A percentile compares a stretch with the other conserved stretches of the same genome.
These are phyloP conservation scores for Oryza officinalis DNA, from an alignment of 176 grass and related monocot species.

Conservation along the genomic window DNA sequence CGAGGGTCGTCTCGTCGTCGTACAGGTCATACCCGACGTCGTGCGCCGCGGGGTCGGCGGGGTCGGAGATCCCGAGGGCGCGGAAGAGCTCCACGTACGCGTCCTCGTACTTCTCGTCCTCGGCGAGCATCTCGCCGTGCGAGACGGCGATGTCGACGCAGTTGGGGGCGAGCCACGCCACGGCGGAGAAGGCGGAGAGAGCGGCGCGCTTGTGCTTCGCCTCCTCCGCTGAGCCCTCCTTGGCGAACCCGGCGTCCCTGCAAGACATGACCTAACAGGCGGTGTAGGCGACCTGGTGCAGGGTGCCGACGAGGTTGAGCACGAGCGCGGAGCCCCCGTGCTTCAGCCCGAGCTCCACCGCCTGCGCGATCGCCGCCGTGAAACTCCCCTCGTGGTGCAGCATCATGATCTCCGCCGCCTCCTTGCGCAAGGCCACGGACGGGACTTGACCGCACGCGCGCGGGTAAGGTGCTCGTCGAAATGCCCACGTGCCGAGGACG, in stretches of 20 bases:
- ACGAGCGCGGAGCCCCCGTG: conserved; percentile 8
- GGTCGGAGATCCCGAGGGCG: neutral
- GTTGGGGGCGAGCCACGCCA: too few species aligned
- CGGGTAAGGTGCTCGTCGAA: too few species aligned
- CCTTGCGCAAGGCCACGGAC: too few species aligned
- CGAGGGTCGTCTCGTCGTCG: neutral
- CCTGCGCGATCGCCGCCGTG: too few species aligned
- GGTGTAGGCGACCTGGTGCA: neutral
- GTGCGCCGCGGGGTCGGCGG: conserved; percentile 10
- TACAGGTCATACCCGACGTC: neutral
- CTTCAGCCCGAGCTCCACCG: too few species aligned
- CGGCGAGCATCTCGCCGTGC: neutral
- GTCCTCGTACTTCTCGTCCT: neutral
- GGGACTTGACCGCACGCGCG: too few species aligned
- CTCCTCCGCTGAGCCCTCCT: neutral
- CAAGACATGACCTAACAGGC: neutral
- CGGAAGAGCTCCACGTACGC: neutral
- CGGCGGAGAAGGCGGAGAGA: conserved; percentile 12
- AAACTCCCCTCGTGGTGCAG: too few species aligned
- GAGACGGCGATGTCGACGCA: neutral
- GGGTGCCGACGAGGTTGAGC: neutral
- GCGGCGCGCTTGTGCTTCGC: neutral
- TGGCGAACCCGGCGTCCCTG: neutral
- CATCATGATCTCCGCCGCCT: too few species aligned
- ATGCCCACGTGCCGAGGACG: too few species aligned